Evolutionary conservation across 164 flowering plant species (phyloP).

Genomic region (Nelumbo lutea): DNA sequence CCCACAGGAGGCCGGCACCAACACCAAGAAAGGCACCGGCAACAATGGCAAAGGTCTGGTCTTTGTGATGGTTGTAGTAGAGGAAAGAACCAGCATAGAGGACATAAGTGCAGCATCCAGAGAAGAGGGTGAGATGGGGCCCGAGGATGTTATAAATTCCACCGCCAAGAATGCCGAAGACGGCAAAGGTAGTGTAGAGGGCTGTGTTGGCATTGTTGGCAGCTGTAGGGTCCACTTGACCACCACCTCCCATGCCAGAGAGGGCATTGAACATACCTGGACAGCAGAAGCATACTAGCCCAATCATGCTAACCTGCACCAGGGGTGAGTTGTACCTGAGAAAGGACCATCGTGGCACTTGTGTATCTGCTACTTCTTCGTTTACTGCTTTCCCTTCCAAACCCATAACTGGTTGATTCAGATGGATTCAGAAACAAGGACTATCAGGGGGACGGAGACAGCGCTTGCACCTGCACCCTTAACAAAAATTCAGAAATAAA

Average conservation of each 20-base stretch:
- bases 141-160: slow-evolving; percentile 83
- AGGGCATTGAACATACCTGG: slow-evolving; percentile 98
- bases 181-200: slow-evolving; percentile 80
- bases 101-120: slow-evolving; percentile 73
- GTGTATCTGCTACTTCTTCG: slow-evolving; percentile 27
- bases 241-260: slow-evolving; percentile 97
- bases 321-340: slow-evolving; percentile 81
- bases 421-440: background rate
- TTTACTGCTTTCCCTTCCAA: slow-evolving; percentile 14
- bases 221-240: slow-evolving; percentile 78
- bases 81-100: slow-evolving; percentile 82
- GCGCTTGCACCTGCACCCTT: too few species aligned
- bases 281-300: slow-evolving; percentile 91
- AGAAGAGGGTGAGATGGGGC: slow-evolving; percentile 58
- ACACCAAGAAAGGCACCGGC: slow-evolving; percentile 81
- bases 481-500: too few species aligned
- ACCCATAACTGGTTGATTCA: slow-evolving; percentile 13
- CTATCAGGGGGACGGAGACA: too few species aligned
- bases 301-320: slow-evolving; percentile 64
- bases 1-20: slow-evolving; percentile 95
- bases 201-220: slow-evolving; percentile 93
- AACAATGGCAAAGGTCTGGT: slow-evolving; percentile 58
- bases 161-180: slow-evolving; percentile 85
- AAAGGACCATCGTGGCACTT: slow-evolving; percentile 9
- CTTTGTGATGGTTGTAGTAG: slow-evolving; percentile 65